Conservation (phyloP, 2,329 filamentous ascomycete genomes). For the Diaporthe amygdali region DNA sequence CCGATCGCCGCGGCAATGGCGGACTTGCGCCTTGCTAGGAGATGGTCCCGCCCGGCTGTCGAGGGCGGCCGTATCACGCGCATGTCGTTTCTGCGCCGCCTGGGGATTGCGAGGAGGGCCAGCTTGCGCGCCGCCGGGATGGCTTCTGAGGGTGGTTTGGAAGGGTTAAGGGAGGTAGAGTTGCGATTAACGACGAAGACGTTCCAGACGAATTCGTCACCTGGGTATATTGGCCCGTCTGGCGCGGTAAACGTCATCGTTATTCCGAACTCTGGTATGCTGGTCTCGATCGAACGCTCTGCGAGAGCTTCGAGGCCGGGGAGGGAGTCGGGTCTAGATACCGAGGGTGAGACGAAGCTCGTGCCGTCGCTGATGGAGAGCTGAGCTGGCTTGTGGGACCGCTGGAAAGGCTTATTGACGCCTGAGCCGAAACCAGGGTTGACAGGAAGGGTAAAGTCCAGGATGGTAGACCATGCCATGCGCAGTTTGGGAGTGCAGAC, state of each 20-base stretch:
- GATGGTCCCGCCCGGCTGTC: constrained; percentile 47
- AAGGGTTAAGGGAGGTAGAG: constrained; percentile 34
- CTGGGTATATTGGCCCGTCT: constrained; percentile 58
- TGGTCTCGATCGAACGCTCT: constrained; percentile 46
- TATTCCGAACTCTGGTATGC: constrained; percentile 68
- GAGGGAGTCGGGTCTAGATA: constrained; percentile 64
- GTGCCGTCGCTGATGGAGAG: constrained; percentile 64
- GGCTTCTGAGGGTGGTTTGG: constrained; percentile 37
- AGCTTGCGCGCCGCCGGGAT: constrained; percentile 64
- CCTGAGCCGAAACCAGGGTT: constrained; percentile 65
- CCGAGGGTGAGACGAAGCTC: constrained; percentile 62
- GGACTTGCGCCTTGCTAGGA: constrained; percentile 37
- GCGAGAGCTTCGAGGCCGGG: constrained; percentile 62
- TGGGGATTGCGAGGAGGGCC: constrained; percentile 71
- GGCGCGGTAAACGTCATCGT: constrained; percentile 77
- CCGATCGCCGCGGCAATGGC: constrained; percentile 26
- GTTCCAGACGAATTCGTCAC: constrained; percentile 73
- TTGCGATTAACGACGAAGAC: constrained; percentile 79
- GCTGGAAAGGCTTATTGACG: constrained; percentile 62
- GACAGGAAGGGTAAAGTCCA: constrained; percentile 72
- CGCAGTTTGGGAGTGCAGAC: constrained; percentile 64
- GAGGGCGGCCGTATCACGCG: constrained; percentile 60
- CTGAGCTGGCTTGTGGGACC: constrained; percentile 66
- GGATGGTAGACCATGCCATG: constrained; percentile 71
- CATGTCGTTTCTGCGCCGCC: constrained; percentile 63